Percentiles rank a stretch among this genome's conserved stretches.
Evolutionary conservation across 2,329 filamentous ascomycete species (phyloP).

Genomic region (Graphiopsis chlorocephala): DNA sequence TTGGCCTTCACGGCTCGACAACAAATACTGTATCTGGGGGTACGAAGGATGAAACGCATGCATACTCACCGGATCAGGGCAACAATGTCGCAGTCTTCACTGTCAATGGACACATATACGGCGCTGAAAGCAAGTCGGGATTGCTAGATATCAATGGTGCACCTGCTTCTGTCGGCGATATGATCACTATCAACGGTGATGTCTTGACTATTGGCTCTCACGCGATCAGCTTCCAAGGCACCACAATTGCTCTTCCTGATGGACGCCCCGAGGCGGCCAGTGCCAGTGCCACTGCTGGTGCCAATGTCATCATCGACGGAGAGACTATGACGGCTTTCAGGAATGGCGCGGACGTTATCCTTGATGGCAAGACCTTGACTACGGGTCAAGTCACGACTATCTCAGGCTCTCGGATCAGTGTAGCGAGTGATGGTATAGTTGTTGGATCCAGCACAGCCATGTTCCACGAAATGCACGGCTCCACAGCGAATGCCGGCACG

Average conservation of each 20-base stretch:
- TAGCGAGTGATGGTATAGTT: background rate
- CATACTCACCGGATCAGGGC: background rate
- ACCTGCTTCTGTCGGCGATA: background rate
- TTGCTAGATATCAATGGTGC: background rate
- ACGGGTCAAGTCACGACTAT: background rate
- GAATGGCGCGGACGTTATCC: background rate
- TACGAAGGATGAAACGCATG: background rate
- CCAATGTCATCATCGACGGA: background rate
- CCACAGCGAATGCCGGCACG: background rate
- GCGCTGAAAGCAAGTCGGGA: background rate
- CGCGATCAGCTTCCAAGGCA: background rate
- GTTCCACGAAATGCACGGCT: background rate
- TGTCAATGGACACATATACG: background rate
- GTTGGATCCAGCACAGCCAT: background rate
- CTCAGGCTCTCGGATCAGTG: background rate
- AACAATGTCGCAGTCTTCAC: background rate
- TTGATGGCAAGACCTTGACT: background rate
- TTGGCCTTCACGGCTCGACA: background rate
- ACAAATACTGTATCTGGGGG: background rate
- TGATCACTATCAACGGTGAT: background rate
- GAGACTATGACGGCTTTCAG: background rate
- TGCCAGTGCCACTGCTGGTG: background rate
- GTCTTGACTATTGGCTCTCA: background rate
- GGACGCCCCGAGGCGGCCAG: background rate
- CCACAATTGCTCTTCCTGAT: background rate